Evolutionary conservation across 2,329 filamentous ascomycete species (phyloP), one percentile per base, ranked within the genome.

Genomic region (Neonectria ditissima): DNA sequence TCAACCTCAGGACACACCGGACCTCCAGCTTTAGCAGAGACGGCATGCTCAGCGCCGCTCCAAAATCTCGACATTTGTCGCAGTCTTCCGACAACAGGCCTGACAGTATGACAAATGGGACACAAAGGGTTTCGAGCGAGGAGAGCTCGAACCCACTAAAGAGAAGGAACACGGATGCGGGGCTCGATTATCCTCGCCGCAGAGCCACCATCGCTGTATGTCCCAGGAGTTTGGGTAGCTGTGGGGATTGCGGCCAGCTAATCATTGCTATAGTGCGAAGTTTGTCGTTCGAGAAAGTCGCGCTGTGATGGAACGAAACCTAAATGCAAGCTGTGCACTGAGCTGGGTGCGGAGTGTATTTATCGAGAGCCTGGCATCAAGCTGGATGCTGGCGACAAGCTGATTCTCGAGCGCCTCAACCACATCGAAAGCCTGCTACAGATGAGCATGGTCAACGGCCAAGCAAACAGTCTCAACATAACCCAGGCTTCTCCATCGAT

Each of bases 291-390:
- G 37, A 86, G 92, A 70, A 94, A 94, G 75, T 93, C 91, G 63
- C 86, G 91, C 66, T 94, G 92, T 77, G 91, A 94, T 76, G 92
- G 92, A 57, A 91, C 86, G 10, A 89, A 92, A 70, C 92, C 92
- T 47, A 95, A 94, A 78, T 96, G 92, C 81, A 91, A 93, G 77
- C 88, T 96, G 37, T 96, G 92, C 79, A 89, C 90, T 10, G 92
- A 95, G 76, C 83, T 95, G 43, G 91, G 92, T 58, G 92, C 92
- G 47, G 91, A 95, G 67, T 96, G 92, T 78, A 86, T 94, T 68
- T 96, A 96, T 77, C 87, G 92, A 67, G 92, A 96, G 76, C 92
- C 92, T 7, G 92, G 92, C 3, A 92, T 95, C 82, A 96, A 96
- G 80, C 86, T 96, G 10, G 92, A 96, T 76, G 92, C 92, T 37